phyloP scores from a whole-genome alignment of 2,329 filamentous ascomycete genomes.

The Thelonectria blattea region DNA sequence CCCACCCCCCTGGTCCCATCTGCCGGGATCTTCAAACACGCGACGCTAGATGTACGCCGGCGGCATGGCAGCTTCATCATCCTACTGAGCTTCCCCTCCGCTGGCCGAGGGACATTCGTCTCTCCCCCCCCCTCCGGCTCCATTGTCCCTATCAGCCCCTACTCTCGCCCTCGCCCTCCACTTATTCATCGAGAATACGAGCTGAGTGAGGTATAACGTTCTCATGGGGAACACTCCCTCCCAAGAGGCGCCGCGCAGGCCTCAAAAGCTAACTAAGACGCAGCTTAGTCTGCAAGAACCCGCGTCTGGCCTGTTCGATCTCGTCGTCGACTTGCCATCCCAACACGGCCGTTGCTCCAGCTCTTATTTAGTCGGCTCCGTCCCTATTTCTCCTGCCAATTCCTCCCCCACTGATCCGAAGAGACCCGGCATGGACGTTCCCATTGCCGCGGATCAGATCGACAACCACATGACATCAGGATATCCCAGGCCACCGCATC shows the following conservation, averaged over 20 bases:
- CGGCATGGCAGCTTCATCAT: constrained; percentile 36
- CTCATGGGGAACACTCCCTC: constrained; percentile 60
- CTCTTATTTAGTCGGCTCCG: constrained; percentile 41
- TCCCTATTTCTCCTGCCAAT: constrained; percentile 28
- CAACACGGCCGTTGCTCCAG: constrained; percentile 40
- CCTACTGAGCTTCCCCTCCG: constrained; percentile 30
- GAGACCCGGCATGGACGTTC: constrained; percentile 28
- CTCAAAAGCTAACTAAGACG: constrained; percentile 60
- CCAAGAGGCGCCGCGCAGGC: constrained; percentile 48
- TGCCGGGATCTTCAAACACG: constrained; percentile 14
- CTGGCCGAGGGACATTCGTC: constrained; percentile 32
- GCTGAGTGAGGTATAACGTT: constrained; percentile 16
- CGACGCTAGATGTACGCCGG: constrained; percentile 22
- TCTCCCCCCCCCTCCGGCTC: constrained; percentile 11
- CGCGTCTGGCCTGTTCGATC: constrained; percentile 50
- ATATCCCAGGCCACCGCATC: constrained; percentile 26
- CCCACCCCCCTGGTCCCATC: constrained; percentile 1
- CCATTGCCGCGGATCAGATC: constrained; percentile 24
- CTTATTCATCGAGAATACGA: constrained; percentile 12
- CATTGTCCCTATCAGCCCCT: constrained; percentile 18
- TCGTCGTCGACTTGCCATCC: constrained; percentile 39
- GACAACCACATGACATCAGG: constrained; percentile 21
- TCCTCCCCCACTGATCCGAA: constrained; percentile 23
- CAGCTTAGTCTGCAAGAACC: constrained; percentile 49
- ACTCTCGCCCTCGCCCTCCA: background rate